A percentile compares a stretch with the other conserved stretches of the same genome.
phyloP scores from a whole-genome alignment of 305 asterid genomes.

The Fraxinus paxiana region DNA sequence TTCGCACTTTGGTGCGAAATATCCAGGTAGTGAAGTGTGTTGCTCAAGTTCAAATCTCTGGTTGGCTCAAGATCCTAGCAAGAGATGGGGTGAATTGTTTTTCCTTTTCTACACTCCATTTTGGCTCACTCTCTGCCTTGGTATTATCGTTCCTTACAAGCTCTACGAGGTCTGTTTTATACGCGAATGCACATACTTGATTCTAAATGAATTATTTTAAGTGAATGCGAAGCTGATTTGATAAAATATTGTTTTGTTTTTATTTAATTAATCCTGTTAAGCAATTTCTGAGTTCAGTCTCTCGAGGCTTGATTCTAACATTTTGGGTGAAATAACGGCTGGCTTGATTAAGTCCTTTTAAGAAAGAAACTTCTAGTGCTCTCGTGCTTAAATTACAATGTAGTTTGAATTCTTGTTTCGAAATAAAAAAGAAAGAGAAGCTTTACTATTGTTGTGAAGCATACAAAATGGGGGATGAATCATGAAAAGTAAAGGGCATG shows the following conservation, averaged over 20 bases:
- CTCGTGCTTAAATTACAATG: background rate
- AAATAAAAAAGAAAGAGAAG: background rate
- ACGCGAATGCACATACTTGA: background rate
- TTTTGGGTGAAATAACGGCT: background rate
- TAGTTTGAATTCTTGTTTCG: background rate
- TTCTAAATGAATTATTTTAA: background rate
- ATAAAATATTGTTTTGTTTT: background rate
- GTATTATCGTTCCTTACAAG: slow-evolving; percentile 80
- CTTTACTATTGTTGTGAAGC: background rate
- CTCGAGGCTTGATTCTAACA: background rate
- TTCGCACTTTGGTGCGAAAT: slow-evolving; percentile 10
- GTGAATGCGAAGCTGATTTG: background rate
- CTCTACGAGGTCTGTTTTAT: slow-evolving; percentile 65
- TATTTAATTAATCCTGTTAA: background rate
- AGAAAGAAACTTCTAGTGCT: background rate
- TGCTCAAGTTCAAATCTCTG: slow-evolving; percentile 53
- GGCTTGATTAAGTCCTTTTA: background rate
- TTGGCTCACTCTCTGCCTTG: slow-evolving; percentile 93
- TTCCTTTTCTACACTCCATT: slow-evolving; percentile 88
- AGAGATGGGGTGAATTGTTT: slow-evolving; percentile 92
- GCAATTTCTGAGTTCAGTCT: background rate
- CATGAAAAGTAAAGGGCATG: background rate
- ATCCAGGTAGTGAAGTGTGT: slow-evolving; percentile 41
- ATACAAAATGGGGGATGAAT: background rate
- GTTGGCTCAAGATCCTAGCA: slow-evolving; percentile 86